Evolutionary conservation across 345 rosid species (phyloP).

Genomic region (Laguncularia racemosa): DNA sequence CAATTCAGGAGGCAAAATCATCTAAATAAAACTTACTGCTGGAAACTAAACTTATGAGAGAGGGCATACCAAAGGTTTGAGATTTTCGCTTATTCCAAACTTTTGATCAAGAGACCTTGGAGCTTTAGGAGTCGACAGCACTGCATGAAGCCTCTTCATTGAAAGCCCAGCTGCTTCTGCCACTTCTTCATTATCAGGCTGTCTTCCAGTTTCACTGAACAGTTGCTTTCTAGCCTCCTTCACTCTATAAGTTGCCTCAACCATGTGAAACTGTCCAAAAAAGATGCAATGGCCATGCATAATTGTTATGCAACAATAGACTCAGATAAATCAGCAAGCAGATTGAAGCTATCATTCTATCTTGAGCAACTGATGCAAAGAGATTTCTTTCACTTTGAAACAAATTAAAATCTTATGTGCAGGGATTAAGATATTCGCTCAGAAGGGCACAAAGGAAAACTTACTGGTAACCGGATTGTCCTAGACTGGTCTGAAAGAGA

Average conservation of each 20-base stretch:
- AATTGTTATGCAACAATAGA: neutral
- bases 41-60: neutral
- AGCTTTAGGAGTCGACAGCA: conserved; percentile 68
- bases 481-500: conserved; percentile 83
- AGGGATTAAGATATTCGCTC: neutral
- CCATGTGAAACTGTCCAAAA: conserved; percentile 77
- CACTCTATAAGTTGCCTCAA: conserved; percentile 85
- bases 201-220: conserved; percentile 52
- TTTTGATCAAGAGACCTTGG: conserved; percentile 90
- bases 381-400: neutral
- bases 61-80: conserved; percentile 69
- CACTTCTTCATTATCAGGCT: conserved; percentile 76
- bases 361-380: neutral
- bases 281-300: neutral
- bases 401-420: neutral
- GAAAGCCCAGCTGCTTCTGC: conserved; percentile 87
- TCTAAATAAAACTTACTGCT: neutral
- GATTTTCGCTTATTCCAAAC: conserved; percentile 61
- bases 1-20: neutral
- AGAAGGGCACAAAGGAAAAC: conserved; percentile 13
- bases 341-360: no score
- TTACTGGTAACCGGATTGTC: conserved; percentile 81
- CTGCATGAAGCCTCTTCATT: conserved; percentile 77
- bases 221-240: conserved; percentile 81
- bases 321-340: no score